A percentile compares a stretch with the other conserved stretches of the same genome.
Evolutionary conservation across 2,329 filamentous ascomycete species (phyloP).

Genomic region (Trichophyton mentagrophytes): DNA sequence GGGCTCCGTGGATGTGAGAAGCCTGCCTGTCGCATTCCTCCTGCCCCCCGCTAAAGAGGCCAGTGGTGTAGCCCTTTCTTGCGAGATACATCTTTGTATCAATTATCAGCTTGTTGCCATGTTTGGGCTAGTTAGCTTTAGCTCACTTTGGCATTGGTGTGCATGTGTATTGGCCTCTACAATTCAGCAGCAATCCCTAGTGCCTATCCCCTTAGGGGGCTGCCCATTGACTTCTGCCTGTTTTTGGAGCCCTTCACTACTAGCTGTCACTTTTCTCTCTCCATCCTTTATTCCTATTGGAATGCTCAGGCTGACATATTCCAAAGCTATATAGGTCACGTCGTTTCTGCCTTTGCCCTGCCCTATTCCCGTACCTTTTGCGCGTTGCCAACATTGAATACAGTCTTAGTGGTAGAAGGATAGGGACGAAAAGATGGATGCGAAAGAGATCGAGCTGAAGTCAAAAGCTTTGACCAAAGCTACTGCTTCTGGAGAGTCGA

Average conservation of each 20-base stretch:
- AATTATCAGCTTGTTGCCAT: background rate
- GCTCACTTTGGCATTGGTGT: background rate
- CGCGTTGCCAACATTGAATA: background rate
- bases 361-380: background rate
- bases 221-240: background rate
- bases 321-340: background rate
- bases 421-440: slow-evolving; percentile 48
- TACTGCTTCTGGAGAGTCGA: slow-evolving; percentile 58
- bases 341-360: background rate
- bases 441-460: slow-evolving; percentile 65
- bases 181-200: background rate
- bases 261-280: too few species aligned
- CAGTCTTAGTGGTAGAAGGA: background rate
- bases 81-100: background rate
- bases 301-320: background rate
- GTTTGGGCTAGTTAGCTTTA: background rate
- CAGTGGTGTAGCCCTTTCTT: background rate
- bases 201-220: background rate
- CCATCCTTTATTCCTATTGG: background rate
- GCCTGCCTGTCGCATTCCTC: background rate
- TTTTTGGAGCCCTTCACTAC: background rate
- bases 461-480: slow-evolving; percentile 73
- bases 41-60: background rate
- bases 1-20: background rate
- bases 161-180: background rate